phyloP scores from a whole-genome alignment of 2,329 filamentous ascomycete species.

The Monilinia aucupariae region DNA sequence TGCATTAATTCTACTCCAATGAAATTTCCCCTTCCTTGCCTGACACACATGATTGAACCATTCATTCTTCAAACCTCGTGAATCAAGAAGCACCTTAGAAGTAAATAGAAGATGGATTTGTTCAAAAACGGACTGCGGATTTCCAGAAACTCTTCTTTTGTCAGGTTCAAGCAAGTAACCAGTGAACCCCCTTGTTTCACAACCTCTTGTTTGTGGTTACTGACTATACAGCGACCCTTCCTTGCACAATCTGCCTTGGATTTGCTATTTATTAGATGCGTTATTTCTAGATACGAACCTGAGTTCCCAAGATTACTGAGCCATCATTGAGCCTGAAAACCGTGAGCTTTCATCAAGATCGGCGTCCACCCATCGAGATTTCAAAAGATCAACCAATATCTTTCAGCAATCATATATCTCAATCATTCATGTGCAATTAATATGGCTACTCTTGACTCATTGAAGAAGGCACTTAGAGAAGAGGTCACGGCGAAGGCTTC shows the following conservation, averaged over 20 bases:
- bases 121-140: too few relatives aligned
- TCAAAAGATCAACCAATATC: slow-evolving; percentile 4
- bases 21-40: too few relatives aligned
- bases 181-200: background rate
- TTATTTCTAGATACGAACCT: background rate
- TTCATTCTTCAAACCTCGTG: too few relatives aligned
- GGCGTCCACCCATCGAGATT: too few relatives aligned
- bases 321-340: background rate
- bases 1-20: too few relatives aligned
- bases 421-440: slow-evolving; percentile 5
- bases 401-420: slow-evolving; percentile 13
- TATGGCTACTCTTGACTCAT: slow-evolving; percentile 22
- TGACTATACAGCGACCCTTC: background rate
- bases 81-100: too few relatives aligned
- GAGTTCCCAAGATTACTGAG: background rate
- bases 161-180: too few relatives aligned
- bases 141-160: too few relatives aligned
- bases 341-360: background rate
- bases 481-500: slow-evolving; percentile 13
- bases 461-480: slow-evolving; percentile 23
- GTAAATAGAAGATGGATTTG: too few relatives aligned
- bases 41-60: too few relatives aligned
- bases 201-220: background rate
- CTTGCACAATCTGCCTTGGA: background rate
- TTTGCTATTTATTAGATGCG: background rate